Conservation (phyloP, 768 basidiomycete genomes). For the Naematelia aurantialba region DNA sequence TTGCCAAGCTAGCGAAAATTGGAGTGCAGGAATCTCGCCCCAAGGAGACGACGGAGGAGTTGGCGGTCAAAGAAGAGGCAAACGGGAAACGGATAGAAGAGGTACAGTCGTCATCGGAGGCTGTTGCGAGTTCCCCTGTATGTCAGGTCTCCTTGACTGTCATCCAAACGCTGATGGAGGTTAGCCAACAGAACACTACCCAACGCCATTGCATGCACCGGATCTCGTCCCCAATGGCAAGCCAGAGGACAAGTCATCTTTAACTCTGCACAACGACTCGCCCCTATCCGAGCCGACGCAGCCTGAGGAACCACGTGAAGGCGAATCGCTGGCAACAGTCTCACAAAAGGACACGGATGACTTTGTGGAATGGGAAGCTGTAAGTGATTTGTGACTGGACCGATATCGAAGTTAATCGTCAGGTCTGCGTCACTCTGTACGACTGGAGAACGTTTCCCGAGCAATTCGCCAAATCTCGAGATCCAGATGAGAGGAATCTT, state of each 20-base stretch:
- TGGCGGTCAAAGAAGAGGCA: not conserved
- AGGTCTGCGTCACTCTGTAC: constrained; percentile 76
- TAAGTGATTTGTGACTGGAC: constrained; percentile 45
- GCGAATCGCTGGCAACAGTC: constrained; percentile 28
- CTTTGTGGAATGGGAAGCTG: constrained; percentile 82
- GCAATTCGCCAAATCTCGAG: constrained; percentile 68
- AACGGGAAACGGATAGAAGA: not conserved
- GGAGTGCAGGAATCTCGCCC: not conserved
- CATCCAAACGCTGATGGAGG: no score
- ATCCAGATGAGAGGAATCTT: constrained; percentile 76
- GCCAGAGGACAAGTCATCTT: no score
- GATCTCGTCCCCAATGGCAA: no score
- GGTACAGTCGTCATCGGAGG: no score
- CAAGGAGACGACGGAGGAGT: constrained; percentile 1
- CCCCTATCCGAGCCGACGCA: no score
- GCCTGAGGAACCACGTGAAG: no score
- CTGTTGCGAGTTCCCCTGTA: no score
- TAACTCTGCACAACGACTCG: no score
- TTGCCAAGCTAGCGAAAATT: constrained; percentile 3
- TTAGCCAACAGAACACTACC: no score
- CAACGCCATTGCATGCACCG: no score
- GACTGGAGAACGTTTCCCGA: constrained; percentile 82
- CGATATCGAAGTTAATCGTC: constrained; percentile 7
- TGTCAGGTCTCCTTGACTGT: no score
- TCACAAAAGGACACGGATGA: constrained; percentile 29